These are phyloP conservation scores for Tranzscheliella williamsii DNA, from an alignment of 1,284 basidiomycete species.

Conservation along the genomic window DNA sequence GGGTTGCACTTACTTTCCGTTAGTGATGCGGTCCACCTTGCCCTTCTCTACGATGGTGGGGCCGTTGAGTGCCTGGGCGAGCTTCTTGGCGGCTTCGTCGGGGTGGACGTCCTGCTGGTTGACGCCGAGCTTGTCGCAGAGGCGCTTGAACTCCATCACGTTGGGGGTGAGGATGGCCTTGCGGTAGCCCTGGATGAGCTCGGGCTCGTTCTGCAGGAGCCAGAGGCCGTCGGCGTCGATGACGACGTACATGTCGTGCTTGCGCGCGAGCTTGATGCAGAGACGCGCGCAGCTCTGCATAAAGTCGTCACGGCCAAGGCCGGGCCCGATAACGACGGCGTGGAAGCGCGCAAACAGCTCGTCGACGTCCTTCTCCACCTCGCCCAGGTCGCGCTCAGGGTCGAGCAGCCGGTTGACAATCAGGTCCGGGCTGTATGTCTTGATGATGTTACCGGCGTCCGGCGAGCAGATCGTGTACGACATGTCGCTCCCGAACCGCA, in stretches of 20 bases:
- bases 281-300: constrained; percentile 75
- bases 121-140: constrained; percentile 73
- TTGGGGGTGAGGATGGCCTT: constrained; percentile 89
- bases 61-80: constrained; percentile 78
- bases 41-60: constrained; percentile 94
- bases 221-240: constrained; percentile 89
- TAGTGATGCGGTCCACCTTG: constrained; percentile 58
- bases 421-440: constrained; percentile 88
- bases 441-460: constrained; percentile 81
- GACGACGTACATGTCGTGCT: constrained; percentile 80
- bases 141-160: constrained; percentile 85
- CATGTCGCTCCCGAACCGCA: constrained; percentile 74
- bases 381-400: constrained; percentile 5
- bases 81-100: constrained; percentile 56
- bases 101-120: constrained; percentile 56
- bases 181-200: constrained; percentile 76
- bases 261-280: constrained; percentile 64
- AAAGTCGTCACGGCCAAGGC: constrained; percentile 73
- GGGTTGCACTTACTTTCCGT: constrained; percentile 30
- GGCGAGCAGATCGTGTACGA: constrained; percentile 97
- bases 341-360: constrained; percentile 80
- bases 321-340: constrained; percentile 88
- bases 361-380: constrained; percentile 69
- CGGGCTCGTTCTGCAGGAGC: constrained; percentile 75
- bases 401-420: constrained; percentile 90